Evolutionary conservation across 306 rosid genomes (phyloP).

Genomic region (Inga oerstediana): DNA sequence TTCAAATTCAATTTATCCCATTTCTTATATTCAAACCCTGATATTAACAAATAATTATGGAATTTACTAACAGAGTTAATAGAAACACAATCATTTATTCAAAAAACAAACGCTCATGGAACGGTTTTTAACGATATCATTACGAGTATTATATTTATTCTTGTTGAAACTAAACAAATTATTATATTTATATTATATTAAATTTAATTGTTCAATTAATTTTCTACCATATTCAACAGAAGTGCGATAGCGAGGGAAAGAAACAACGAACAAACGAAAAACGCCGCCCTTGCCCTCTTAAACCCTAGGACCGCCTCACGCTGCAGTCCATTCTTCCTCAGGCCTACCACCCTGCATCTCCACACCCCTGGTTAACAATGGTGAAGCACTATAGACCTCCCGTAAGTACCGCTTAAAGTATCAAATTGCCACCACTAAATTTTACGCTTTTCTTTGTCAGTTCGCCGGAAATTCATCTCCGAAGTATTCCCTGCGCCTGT

Average conservation of each 20-base stretch:
- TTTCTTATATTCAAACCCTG: too few relatives aligned
- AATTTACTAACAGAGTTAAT: too few relatives aligned
- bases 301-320: neutral
- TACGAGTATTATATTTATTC: too few relatives aligned
- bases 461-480: neutral
- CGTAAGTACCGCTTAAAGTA: conserved; percentile 42
- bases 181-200: too few relatives aligned
- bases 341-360: neutral
- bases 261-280: neutral
- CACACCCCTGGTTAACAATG: conserved; percentile 30
- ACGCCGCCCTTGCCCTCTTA: neutral
- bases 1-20: too few relatives aligned
- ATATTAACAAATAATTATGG: too few relatives aligned
- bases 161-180: too few relatives aligned
- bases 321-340: neutral
- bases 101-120: too few relatives aligned
- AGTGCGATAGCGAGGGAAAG: neutral
- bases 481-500: neutral
- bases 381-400: conserved; percentile 85
- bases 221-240: neutral
- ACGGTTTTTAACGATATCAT: too few relatives aligned
- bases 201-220: too few relatives aligned
- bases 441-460: neutral
- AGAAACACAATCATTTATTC: too few relatives aligned
- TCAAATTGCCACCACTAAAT: neutral